Percentiles rank a stretch among this genome's conserved stretches.
Conservation (phyloP, 2,329 filamentous ascomycete species). For the Lizonia empirigonia region DNA sequence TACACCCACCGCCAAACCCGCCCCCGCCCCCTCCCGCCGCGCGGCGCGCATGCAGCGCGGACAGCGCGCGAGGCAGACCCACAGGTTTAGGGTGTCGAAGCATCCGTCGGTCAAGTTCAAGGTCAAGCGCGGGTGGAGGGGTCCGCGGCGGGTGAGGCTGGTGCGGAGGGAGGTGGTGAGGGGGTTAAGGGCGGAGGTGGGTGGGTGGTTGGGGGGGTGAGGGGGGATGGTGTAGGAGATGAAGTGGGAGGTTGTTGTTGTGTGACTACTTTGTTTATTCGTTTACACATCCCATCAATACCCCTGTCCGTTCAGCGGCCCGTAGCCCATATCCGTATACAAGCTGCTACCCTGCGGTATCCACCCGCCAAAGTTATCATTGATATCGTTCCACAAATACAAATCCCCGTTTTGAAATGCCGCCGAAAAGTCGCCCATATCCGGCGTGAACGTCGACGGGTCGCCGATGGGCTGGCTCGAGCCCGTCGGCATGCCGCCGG, state of each 20-base stretch:
- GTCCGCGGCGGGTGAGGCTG: too few relatives aligned
- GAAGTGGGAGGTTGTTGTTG: background rate
- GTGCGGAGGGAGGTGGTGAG: background rate
- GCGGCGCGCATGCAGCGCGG: too few relatives aligned
- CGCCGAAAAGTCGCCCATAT: constrained; percentile 41
- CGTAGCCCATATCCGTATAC: constrained; percentile 37
- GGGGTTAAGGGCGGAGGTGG: background rate
- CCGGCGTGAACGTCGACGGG: constrained; percentile 26
- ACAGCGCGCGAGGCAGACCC: too few relatives aligned
- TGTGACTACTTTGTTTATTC: too few relatives aligned
- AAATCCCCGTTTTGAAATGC: constrained; percentile 46
- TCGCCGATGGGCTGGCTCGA: constrained; percentile 12
- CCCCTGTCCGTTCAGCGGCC: constrained; percentile 24
- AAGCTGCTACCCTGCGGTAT: constrained; percentile 33
- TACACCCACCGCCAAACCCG: too few relatives aligned
- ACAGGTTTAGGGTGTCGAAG: background rate
- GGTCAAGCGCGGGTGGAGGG: too few relatives aligned
- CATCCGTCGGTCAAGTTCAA: background rate
- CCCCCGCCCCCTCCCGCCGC: too few relatives aligned
- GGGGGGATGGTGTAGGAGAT: background rate
- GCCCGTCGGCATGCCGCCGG: background rate
- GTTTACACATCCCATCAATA: too few relatives aligned
- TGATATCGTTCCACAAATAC: constrained; percentile 46
- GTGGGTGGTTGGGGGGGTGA: background rate
- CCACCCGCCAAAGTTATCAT: constrained; percentile 42